Percentiles rank a stretch among this genome's conserved stretches.
These are phyloP conservation scores for Arthrobotrys megalospora DNA, from an alignment of 2,329 filamentous ascomycete genomes.

Conservation along the genomic window DNA sequence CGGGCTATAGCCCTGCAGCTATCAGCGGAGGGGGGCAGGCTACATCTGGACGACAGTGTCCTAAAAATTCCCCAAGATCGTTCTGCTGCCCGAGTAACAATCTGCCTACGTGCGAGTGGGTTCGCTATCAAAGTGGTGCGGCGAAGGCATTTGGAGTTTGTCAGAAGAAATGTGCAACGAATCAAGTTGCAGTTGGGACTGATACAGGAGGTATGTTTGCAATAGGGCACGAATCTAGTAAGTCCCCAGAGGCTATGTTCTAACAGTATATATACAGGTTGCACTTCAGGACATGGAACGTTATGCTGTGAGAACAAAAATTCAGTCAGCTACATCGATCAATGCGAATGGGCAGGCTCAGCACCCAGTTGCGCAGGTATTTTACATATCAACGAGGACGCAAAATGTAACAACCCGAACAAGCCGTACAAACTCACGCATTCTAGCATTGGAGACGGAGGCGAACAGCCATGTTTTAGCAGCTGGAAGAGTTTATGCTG, in stretches of 20 bases:
- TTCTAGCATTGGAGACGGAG: constrained; percentile 11
- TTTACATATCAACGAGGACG: not conserved
- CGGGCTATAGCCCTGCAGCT: not conserved
- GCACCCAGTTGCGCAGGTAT: not conserved
- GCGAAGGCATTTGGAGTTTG: constrained; percentile 17
- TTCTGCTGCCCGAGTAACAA: constrained; percentile 33
- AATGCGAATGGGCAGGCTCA: not conserved
- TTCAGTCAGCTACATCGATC: constrained; percentile 5
- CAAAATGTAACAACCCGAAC: not conserved
- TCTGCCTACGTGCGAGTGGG: constrained; percentile 6
- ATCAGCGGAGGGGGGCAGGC: constrained; percentile 19
- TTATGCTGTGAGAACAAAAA: constrained; percentile 20
- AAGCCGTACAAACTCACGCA: constrained; percentile 12
- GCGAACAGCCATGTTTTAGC: not conserved
- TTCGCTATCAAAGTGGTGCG: not conserved
- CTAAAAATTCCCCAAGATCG: not conserved
- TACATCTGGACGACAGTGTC: constrained; percentile 5
- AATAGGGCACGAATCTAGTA: not conserved
- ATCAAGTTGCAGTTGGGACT: constrained; percentile 8
- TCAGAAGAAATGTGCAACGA: constrained; percentile 9
- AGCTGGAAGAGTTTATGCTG: constrained; percentile 33
- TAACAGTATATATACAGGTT: constrained; percentile 4
- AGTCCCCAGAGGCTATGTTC: not conserved
- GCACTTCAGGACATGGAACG: constrained; percentile 11
- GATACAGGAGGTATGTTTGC: constrained; percentile 2